Percentiles rank a stretch among this genome's conserved stretches.
Conservation (phyloP, 495 filamentous ascomycete species). For the Aspergillus kassunensis region DNA sequence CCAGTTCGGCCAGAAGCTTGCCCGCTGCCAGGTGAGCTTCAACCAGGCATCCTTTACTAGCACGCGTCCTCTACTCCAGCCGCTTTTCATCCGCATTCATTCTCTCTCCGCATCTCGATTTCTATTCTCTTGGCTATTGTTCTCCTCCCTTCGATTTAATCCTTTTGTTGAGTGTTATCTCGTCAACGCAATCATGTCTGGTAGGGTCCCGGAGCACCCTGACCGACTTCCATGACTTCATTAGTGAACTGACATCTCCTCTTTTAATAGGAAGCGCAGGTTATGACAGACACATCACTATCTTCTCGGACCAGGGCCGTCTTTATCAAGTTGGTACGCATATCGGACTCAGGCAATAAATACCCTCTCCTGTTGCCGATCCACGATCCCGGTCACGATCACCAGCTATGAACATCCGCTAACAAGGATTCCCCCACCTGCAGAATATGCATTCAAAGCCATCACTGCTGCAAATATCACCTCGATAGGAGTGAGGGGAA, state of each 20-base stretch:
- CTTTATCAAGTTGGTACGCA: slow-evolving; percentile 98
- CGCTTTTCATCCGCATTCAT: slow-evolving; percentile 20
- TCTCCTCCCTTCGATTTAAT: neutral
- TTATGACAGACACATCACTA: slow-evolving; percentile 98
- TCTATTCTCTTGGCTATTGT: slow-evolving; percentile 7
- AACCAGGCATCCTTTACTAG: slow-evolving; percentile 40
- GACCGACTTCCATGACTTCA: slow-evolving; percentile 34
- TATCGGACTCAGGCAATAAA: neutral
- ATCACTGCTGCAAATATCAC: slow-evolving; percentile 99
- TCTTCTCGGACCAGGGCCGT: slow-evolving; percentile 98
- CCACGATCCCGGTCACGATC: neutral
- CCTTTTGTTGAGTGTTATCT: slow-evolving; percentile 9
- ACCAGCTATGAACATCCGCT: slow-evolving; percentile 12
- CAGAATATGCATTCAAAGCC: slow-evolving; percentile 99
- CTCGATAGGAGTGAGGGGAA: slow-evolving; percentile 90
- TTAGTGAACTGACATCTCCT: slow-evolving; percentile 28
- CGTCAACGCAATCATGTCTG: slow-evolving; percentile 38
- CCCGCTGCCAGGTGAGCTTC: too few species aligned
- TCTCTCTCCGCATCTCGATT: slow-evolving; percentile 13
- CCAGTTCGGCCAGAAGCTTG: slow-evolving; percentile 31
- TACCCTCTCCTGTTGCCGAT: neutral
- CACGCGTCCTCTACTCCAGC: slow-evolving; percentile 38
- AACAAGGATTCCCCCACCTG: slow-evolving; percentile 16
- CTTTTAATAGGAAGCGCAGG: slow-evolving; percentile 69
- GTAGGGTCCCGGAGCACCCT: slow-evolving; percentile 22